Conservation (phyloP, 176 grass and related monocot species). For the Pharus latifolius region DNA sequence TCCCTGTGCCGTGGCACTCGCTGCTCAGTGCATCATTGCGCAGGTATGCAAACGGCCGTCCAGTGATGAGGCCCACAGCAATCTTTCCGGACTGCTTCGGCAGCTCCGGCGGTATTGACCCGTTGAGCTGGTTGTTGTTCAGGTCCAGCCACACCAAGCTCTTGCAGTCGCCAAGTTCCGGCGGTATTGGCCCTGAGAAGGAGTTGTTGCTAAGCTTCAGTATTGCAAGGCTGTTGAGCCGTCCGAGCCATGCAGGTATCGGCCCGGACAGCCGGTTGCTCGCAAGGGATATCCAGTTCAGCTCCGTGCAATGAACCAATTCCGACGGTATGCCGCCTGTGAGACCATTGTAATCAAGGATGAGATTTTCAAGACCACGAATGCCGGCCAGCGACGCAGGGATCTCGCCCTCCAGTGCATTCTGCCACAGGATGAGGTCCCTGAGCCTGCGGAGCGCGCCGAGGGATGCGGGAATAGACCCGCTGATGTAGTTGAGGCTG, state of each 20-base stretch:
- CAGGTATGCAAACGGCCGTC: constrained; percentile 34
- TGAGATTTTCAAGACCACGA: constrained; percentile 29
- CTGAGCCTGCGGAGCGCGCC: constrained; percentile 19
- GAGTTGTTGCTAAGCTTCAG: constrained; percentile 54
- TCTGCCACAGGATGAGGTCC: constrained; percentile 57
- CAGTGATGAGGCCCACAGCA: constrained; percentile 41
- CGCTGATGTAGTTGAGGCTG: constrained; percentile 41
- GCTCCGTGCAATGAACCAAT: constrained; percentile 9
- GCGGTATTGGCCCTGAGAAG: constrained; percentile 42
- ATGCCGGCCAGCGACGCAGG: constrained; percentile 19
- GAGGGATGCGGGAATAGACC: constrained; percentile 29
- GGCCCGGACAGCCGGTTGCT: constrained; percentile 43
- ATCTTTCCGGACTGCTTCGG: constrained; percentile 45
- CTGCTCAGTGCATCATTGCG: constrained; percentile 40
- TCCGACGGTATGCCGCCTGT: constrained; percentile 25
- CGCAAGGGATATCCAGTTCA: constrained; percentile 53
- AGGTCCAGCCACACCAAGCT: constrained; percentile 47
- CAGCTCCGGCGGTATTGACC: constrained; percentile 35
- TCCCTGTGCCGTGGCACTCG: constrained; percentile 34
- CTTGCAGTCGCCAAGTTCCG: constrained; percentile 42
- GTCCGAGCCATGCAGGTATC: constrained; percentile 40
- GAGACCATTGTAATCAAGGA: constrained; percentile 49
- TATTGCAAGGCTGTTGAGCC: constrained; percentile 27
- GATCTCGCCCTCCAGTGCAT: constrained; percentile 41
- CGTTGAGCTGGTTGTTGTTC: constrained; percentile 37